Evolutionary conservation across 129 eudicot species (phyloP).

Genomic region (Solidago caesia): DNA sequence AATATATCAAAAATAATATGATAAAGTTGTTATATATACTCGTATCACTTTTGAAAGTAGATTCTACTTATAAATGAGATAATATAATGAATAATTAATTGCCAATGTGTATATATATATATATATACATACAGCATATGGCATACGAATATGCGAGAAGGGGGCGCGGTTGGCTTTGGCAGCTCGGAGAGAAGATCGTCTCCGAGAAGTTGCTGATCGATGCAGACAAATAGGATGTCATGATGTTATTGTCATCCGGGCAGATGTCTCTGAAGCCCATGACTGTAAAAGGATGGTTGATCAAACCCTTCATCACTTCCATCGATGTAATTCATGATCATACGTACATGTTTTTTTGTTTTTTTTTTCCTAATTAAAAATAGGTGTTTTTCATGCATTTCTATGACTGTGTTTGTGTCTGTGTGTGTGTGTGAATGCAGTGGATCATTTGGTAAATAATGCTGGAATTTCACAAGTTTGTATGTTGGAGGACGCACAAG

Average conservation of each 20-base stretch:
- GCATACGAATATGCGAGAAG: slow-evolving; percentile 48
- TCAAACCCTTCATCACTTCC: slow-evolving; percentile 46
- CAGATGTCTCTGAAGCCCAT: slow-evolving; percentile 50
- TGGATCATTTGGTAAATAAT: slow-evolving; percentile 78
- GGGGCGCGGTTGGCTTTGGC: slow-evolving; percentile 62
- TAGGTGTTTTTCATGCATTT: neutral
- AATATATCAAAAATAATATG: neutral
- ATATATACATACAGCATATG: slow-evolving; percentile 25
- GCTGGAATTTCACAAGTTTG: slow-evolving; percentile 52
- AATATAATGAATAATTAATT: no score
- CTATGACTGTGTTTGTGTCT: neutral
- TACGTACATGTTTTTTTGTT: neutral
- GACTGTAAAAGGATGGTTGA: slow-evolving; percentile 56
- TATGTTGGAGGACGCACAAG: slow-evolving; percentile 54
- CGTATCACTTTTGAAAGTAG: no score
- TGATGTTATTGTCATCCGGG: slow-evolving; percentile 41
- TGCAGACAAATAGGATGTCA: slow-evolving; percentile 52
- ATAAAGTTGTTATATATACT: neutral
- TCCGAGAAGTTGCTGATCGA: slow-evolving; percentile 53
- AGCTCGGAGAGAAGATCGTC: slow-evolving; percentile 51
- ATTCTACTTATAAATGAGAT: no score
- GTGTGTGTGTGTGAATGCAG: slow-evolving; percentile 25
- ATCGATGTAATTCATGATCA: slow-evolving; percentile 37
- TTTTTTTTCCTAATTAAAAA: neutral
- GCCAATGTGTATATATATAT: no score